Conservation (phyloP, 495 filamentous ascomycete species). For the Hypoxylon perforatum region DNA sequence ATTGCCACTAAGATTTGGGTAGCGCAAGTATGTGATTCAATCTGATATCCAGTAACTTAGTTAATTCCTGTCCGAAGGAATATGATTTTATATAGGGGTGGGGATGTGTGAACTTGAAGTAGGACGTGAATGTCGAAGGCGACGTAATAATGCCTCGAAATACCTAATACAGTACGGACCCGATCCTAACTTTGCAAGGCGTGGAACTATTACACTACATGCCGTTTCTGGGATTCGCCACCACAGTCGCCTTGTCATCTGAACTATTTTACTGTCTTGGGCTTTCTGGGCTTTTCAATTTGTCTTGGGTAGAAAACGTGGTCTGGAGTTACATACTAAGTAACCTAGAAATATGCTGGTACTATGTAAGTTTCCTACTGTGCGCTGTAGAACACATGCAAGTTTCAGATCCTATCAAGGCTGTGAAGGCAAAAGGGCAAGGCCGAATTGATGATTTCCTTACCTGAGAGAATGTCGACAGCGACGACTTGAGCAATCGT, state of each 20-base stretch:
- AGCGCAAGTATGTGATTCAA: too few species aligned
- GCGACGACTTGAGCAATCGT: conserved; percentile 1
- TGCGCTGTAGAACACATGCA: too few species aligned
- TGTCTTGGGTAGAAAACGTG: too few species aligned
- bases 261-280: background rate
- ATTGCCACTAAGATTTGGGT: too few species aligned
- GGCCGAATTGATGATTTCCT: background rate
- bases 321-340: background rate
- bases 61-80: too few species aligned
- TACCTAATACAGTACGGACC: background rate
- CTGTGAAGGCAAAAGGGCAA: background rate
- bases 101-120: too few species aligned
- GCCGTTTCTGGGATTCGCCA: background rate
- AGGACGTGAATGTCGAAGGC: background rate
- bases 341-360: too few species aligned
- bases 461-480: conserved; percentile 6
- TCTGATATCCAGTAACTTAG: too few species aligned
- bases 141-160: background rate
- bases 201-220: background rate
- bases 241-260: background rate
- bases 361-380: conserved; percentile 1
- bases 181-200: background rate
- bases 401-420: background rate
- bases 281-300: too few species aligned
- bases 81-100: too few species aligned